Percentiles rank a stretch among this genome's conserved stretches.
phyloP scores from a whole-genome alignment of 2,329 filamentous ascomycete genomes.

The Byssochlamys sp. region DNA sequence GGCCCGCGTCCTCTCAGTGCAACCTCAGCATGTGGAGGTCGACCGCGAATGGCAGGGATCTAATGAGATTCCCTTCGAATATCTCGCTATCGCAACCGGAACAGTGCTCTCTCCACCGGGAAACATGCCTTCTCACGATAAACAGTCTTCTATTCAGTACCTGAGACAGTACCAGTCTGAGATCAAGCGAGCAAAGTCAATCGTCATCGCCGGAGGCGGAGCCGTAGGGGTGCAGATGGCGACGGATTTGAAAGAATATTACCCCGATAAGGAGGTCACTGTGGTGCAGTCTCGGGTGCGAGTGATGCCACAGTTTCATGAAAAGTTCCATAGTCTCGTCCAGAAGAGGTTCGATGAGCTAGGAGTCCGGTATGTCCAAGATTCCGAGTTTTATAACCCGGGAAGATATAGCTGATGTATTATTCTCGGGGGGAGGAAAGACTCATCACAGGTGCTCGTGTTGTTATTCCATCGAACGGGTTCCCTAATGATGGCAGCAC shows the following conservation, averaged over 20 bases:
- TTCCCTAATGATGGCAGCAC: conserved; percentile 17
- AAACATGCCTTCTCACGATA: conserved; percentile 24
- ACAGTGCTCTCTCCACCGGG: conserved; percentile 25
- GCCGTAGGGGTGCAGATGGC: conserved; percentile 45
- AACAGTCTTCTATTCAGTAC: conserved; percentile 23
- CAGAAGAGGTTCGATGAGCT: conserved; percentile 25
- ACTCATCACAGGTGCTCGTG: conserved; percentile 22
- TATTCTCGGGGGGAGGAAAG: conserved; percentile 1
- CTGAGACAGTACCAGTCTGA: conserved; percentile 23
- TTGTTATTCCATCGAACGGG: conserved; percentile 16
- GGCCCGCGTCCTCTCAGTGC: conserved; percentile 22
- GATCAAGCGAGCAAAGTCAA: conserved; percentile 19
- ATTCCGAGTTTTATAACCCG: neutral
- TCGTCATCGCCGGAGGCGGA: conserved; percentile 37
- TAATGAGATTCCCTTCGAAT: conserved; percentile 22
- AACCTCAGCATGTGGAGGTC: conserved; percentile 17
- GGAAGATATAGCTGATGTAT: neutral
- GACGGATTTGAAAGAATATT: conserved; percentile 40
- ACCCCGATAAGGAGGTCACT: conserved; percentile 39
- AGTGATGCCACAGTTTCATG: conserved; percentile 27
- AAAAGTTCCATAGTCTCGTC: conserved; percentile 20
- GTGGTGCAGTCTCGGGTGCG: conserved; percentile 39
- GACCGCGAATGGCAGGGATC: conserved; percentile 28
- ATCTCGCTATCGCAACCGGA: conserved; percentile 24
- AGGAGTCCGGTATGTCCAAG: conserved; percentile 14